These are phyloP conservation scores for Leccinum pellstonianum DNA, from an alignment of 768 basidiomycete genomes.

Conservation along the genomic window DNA sequence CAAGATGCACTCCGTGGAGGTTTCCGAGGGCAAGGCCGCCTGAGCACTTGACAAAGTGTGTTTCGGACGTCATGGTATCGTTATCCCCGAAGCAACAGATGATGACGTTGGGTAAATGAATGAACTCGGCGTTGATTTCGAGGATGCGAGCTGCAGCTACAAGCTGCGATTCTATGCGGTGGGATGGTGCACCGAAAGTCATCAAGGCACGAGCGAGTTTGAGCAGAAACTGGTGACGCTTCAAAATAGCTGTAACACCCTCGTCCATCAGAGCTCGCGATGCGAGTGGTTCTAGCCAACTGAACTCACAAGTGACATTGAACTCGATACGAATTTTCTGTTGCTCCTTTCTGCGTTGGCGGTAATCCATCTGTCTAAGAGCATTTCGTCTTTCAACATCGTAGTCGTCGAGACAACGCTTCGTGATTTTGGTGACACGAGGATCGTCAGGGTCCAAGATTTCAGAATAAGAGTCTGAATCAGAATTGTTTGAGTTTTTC, in stretches of 20 bases:
- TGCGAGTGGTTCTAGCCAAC: slow-evolving; percentile 1
- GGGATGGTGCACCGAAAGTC: slow-evolving; percentile 90
- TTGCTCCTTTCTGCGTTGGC: slow-evolving; percentile 61
- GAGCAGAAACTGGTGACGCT: slow-evolving; percentile 83
- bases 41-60: slow-evolving; percentile 80
- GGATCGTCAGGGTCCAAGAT: slow-evolving; percentile 73
- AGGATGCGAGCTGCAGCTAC: slow-evolving; percentile 85
- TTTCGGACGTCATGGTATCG: slow-evolving; percentile 86
- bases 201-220: slow-evolving; percentile 85
- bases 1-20: slow-evolving; percentile 78
- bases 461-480: slow-evolving; percentile 43
- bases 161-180: slow-evolving; percentile 91
- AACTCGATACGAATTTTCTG: slow-evolving; percentile 69
- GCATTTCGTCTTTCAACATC: slow-evolving; percentile 62
- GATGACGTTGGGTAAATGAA: slow-evolving; percentile 78
- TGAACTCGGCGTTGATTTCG: slow-evolving; percentile 89
- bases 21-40: slow-evolving; percentile 80
- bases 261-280: neutral
- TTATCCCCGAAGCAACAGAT: slow-evolving; percentile 89
- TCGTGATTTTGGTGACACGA: slow-evolving; percentile 56
- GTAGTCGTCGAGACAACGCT: slow-evolving; percentile 51
- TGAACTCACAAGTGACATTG: slow-evolving; percentile 63
- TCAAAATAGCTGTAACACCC: slow-evolving; percentile 58
- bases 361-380: slow-evolving; percentile 66
- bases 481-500: slow-evolving; percentile 45